Base-by-base conservation (phyloP, 2,329 filamentous ascomycete species). In the Nigrograna mackinnonii region DNA sequence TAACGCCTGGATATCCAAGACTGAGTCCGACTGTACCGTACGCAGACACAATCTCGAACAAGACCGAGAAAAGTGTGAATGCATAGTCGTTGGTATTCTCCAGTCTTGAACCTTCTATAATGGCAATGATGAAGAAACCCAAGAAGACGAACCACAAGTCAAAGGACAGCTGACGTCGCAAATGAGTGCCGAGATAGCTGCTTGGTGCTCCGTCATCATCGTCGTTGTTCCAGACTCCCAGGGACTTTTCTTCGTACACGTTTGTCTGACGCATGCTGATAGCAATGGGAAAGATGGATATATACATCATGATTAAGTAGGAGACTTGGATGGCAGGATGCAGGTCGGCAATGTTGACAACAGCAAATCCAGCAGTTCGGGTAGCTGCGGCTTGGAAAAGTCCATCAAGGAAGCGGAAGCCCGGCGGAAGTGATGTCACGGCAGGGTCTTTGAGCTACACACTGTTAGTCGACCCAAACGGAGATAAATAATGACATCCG, bases 241-340 rank as follows among this genome's bases (percentile, higher is more conserved):
- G 79, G 1, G 85, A 89, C 52, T 86, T 89, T 64, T 97, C 92
- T 69, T 96, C 92, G 73, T 97, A 97, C 2, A 96, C 92, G 64
- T 97, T 97, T 44, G 92, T 96, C 51, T 89, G 80, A 39, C 92
- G 90, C 57, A 97, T 87, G 5, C 89, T 94, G 58, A 97, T 97
- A 63, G 94, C 92, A 56, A 97, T 95, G 4, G 92, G 92, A 57
- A 96, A 95, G 46, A 96, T 89, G 44, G 91, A 96, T 49, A 97
- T 96, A 69, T 97, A 97, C 94, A 97, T 97, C 94, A 97, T 97
- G 68, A 97, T 85, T 69, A 97, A 76, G 72, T 96, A 97, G 18
- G 91, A 89, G 12, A 95, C 90, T 59, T 96, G 91, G 44, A 96
- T 89, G 3, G 88, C 94, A 1, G 94, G 91, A 54, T 97, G 91